Evolutionary conservation across 2,329 filamentous ascomycete genomes (phyloP).

Genomic region (Coccinonectria pachysandricola): DNA sequence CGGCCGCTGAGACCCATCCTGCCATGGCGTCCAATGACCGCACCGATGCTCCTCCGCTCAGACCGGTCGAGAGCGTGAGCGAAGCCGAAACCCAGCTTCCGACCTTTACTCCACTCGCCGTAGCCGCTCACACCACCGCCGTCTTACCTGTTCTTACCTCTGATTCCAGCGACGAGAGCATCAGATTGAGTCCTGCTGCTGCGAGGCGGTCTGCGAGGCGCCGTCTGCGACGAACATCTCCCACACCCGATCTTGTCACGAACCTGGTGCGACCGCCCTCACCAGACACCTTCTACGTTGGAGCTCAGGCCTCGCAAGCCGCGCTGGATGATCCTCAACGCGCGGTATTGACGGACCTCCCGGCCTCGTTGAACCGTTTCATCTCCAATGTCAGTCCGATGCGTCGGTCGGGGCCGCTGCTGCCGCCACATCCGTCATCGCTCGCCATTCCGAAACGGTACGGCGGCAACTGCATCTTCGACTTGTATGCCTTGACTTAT

Average conservation of each 20-base stretch:
- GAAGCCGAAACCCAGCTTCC: constrained; percentile 7
- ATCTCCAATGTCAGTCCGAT: constrained; percentile 16
- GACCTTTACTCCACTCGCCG: constrained; percentile 7
- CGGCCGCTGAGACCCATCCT: constrained; percentile 1
- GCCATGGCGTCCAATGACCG: constrained; percentile 4
- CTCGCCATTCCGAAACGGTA: constrained; percentile 29
- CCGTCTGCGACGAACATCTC: constrained; percentile 24
- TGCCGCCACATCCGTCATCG: constrained; percentile 27
- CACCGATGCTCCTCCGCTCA: constrained; percentile 1
- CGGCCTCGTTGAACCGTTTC: too few relatives aligned
- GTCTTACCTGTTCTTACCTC: constrained; percentile 14
- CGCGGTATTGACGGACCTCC: too few relatives aligned
- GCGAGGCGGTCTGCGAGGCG: constrained; percentile 26
- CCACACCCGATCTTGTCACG: constrained; percentile 30
- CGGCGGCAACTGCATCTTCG: constrained; percentile 30
- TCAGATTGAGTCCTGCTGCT: constrained; percentile 24
- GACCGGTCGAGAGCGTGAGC: too few relatives aligned
- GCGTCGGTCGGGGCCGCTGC: constrained; percentile 24
- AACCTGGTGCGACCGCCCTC: constrained; percentile 29
- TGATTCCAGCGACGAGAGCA: constrained; percentile 28
- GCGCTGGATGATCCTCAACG: too few relatives aligned
- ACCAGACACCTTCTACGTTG: constrained; percentile 25
- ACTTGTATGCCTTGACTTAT: constrained; percentile 36
- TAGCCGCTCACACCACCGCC: constrained; percentile 2
- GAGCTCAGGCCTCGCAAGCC: constrained; percentile 16